These are phyloP conservation scores for Ophiocytium majus DNA, from an alignment of 352 stramenopile genomes.

Conservation along the genomic window DNA sequence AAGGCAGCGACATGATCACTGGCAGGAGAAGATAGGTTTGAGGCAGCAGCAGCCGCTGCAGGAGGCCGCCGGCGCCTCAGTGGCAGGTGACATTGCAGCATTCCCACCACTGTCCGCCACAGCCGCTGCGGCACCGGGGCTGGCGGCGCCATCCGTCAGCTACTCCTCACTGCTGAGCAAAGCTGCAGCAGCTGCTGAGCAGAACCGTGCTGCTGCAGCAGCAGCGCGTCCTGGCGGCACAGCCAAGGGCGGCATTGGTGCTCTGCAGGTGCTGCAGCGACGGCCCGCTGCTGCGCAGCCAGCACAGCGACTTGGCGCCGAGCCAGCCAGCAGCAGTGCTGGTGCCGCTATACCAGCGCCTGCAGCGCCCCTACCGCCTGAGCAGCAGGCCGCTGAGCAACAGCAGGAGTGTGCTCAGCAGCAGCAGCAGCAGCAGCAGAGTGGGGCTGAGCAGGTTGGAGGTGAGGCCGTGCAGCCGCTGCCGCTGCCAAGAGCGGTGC, in stretches of 20 bases:
- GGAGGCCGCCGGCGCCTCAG: no score
- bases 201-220: background rate
- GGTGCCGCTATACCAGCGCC: background rate
- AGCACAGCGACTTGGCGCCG: background rate
- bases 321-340: background rate
- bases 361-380: background rate
- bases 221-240: background rate
- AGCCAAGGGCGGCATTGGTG: background rate
- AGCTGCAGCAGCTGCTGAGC: background rate
- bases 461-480: background rate
- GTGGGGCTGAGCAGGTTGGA: no score
- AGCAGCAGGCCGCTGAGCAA: background rate
- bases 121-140: background rate
- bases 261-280: background rate
- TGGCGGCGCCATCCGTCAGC: background rate
- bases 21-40: no score
- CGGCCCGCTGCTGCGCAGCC: background rate
- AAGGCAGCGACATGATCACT: conserved; percentile 1
- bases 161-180: background rate
- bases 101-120: background rate
- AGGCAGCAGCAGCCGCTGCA: background rate
- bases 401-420: background rate
- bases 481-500: background rate
- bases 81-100: background rate
- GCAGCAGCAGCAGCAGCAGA: background rate